phyloP scores from a whole-genome alignment of 805 yeast species.

The Yamadazyma laniorum region DNA sequence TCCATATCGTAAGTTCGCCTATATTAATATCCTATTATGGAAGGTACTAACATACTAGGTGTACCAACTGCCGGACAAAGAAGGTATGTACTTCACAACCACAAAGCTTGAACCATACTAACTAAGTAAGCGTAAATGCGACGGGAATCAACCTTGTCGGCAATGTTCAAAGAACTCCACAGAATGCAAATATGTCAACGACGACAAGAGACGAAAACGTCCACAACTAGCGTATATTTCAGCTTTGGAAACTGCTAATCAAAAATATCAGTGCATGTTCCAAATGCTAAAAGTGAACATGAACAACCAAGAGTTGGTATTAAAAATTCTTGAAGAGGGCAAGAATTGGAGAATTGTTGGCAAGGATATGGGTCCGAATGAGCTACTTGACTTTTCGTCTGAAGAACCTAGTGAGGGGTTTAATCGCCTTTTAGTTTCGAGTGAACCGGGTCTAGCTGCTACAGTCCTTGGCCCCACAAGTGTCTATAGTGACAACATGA shows the following conservation, averaged over 20 bases:
- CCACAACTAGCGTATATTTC: conserved; percentile 7
- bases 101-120: not conserved
- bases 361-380: not conserved
- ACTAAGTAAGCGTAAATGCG: conserved; percentile 10
- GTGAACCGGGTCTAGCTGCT: conserved; percentile 1
- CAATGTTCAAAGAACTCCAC: conserved; percentile 4
- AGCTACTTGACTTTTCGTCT: not conserved
- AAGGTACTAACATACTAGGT: conserved; percentile 1
- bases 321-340: not conserved
- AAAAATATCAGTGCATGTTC: conserved; percentile 5
- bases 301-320: conserved; percentile 5
- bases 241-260: conserved; percentile 9
- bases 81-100: not conserved
- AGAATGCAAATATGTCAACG: conserved; percentile 8
- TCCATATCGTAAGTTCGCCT: no score
- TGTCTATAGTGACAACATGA: conserved; percentile 10
- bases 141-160: conserved; percentile 10
- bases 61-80: conserved; percentile 4
- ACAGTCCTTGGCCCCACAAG: conserved; percentile 14
- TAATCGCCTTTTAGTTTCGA: conserved; percentile 7
- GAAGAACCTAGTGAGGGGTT: not conserved
- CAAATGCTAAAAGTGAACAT: conserved; percentile 2
- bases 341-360: not conserved
- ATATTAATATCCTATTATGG: no score
- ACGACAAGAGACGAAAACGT: conserved; percentile 10